Base-by-base conservation (phyloP, 2,329 filamentous ascomycete genomes). In the Erysiphe neolycopersici region DNA sequence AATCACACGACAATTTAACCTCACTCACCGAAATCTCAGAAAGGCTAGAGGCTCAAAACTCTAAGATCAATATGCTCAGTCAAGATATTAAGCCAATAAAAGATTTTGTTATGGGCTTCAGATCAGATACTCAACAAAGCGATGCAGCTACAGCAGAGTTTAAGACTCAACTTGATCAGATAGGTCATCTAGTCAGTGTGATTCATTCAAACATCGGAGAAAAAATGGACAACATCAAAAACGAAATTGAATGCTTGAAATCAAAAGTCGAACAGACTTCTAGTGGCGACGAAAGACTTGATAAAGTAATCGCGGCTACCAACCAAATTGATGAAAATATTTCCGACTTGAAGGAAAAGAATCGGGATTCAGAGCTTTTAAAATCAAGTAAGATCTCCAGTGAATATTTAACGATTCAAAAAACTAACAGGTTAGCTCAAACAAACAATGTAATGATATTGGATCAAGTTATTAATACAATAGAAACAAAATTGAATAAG, bases 181-280 rank as follows among this genome's bases (percentile, higher is more conserved):
- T 26, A 5, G 6, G 4, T 26, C 22, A 26, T 26, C 22, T 26
- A 26, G 22, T 26, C 22, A 5, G 4, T 26, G 22, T 26, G 22
- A 26, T 26, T 9, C 22, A 26, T 26, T 26, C 22, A 26, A 26
- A 6, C 13, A 47, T 57, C 43, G 53, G 54, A 45, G 52, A 51
- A 35, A 53, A 56, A 42, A 43, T 57, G 31, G 54, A 57, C 38
- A 52, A 56, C 46, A 45, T 57, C 38, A 52, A 54, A 44, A 44
- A 44, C 10, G 53, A 56, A 45, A 47, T 55, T 29, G 52, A 47
- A 14, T 38, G 44, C 3, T 48, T 56, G 17, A 47, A 54, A 42
- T 53, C 16, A 47, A 53, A 37, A 41, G 39, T 13, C 49, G 55
- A n/a, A 47, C 48, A 35, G 44, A n/a, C 17, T 10, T 33, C 14